Base-by-base conservation (phyloP, 306 rosid genomes). In the Vicia faba region DNA sequence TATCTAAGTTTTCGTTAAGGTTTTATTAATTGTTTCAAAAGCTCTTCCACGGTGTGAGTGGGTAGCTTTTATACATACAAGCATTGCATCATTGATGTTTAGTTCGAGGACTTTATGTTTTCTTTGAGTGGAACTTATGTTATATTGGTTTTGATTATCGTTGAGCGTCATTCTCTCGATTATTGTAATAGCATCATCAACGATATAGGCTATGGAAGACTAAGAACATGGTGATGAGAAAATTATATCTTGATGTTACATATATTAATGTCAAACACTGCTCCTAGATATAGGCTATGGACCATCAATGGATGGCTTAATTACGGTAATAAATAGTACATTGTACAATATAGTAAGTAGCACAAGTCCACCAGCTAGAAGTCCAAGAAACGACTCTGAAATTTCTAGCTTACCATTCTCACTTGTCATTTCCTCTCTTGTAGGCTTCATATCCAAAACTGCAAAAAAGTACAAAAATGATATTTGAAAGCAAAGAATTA, bases 301-400 rank as follows among this genome's bases (percentile, higher is more conserved):
- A 40, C 68, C 80, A 86, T 92, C 98, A 7, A 89, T 67, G 70
- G 96, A 39, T 49, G 96, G 96, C 61, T 88, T 88, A 83, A 92
- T 83, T 31, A 92, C 85, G 54, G 81, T 49, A 61, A 67, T 44
- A 54, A 92, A 89, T 0, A 92, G 33, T 35, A 84, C 77, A 66
- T 92, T 85, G 74, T 92, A 92, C 13, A 92, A 81, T 45, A 92
- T 77, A 31, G 91, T 82, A 81, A 89, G 72, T 18, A 85, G 78
- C 68, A 92, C 68, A 14, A 87, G 79, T 66, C 67, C 81, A 76
- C 38, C 78, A 8, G 92, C 89, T 11, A 80, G 12, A 54, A 61
- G 64, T 29, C 76, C 59, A 18, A 92, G 83, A 73, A 81, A 73
- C 2, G 91, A 72, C 1, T 31, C 84, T n/a, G 96, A 76, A 72